Conservation (phyloP, 352 stramenopile species). For the Pythium phragmiticola region DNA sequence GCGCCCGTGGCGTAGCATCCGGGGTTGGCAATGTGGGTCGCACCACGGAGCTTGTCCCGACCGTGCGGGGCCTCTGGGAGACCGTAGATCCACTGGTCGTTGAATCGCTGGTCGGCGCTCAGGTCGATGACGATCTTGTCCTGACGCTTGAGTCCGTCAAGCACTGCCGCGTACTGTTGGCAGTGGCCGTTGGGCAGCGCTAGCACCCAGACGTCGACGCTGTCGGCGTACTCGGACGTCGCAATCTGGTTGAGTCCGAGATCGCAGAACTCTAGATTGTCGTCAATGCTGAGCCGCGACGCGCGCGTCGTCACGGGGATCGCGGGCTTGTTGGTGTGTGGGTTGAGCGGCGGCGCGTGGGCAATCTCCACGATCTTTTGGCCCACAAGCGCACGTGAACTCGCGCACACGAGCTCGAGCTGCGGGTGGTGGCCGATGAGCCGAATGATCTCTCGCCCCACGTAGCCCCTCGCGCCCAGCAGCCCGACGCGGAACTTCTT, state of each 20-base stretch:
- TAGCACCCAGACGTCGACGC: constrained; percentile 84
- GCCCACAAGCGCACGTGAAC: constrained; percentile 72
- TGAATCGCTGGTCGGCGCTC: constrained; percentile 89
- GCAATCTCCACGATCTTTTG: constrained; percentile 80
- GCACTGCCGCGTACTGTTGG: constrained; percentile 69
- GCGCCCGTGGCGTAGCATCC: constrained; percentile 87
- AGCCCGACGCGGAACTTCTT: constrained; percentile 82
- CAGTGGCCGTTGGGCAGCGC: constrained; percentile 87
- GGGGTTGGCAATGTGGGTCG: constrained; percentile 86
- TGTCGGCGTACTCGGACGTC: constrained; percentile 65
- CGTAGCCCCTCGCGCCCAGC: constrained; percentile 84
- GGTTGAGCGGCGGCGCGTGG: constrained; percentile 72
- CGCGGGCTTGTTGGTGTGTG: constrained; percentile 73
- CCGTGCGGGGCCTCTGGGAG: constrained; percentile 72
- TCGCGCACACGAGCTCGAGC: constrained; percentile 82
- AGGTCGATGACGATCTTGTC: constrained; percentile 87
- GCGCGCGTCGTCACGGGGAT: constrained; percentile 39
- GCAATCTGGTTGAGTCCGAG: constrained; percentile 77
- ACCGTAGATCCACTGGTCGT: constrained; percentile 83
- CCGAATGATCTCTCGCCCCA: constrained; percentile 84
- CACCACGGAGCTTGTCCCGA: constrained; percentile 51
- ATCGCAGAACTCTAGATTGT: constrained; percentile 79
- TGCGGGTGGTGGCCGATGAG: constrained; percentile 75
- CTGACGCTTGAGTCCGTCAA: constrained; percentile 65
- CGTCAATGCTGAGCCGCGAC: constrained; percentile 54